Evolutionary conservation across 441 rosid genomes (phyloP), one percentile per base, ranked within the genome.

Genomic region (Populus hybrid): DNA sequence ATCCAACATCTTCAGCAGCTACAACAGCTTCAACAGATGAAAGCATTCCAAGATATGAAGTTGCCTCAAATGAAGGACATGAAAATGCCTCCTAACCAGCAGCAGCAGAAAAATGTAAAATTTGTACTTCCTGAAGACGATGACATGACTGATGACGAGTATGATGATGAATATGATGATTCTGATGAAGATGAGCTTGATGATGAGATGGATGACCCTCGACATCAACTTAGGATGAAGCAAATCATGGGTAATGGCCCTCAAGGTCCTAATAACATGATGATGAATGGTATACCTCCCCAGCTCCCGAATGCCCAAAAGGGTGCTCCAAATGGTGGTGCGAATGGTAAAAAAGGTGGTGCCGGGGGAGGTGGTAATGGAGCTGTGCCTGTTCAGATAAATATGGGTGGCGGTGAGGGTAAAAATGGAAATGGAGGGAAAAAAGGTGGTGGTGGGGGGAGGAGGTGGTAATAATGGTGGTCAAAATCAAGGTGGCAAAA

Each of bases 21-120:
- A 67, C 91, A 91, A 66, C 94, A 89, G 67, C 84, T 88, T 8
- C 93, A 88, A 32, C 93, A 91, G 71, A 81, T 90, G 82, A 91
- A 89, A 79, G 87, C 84, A 14, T 71, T 91, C 0, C 92, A 89
- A 87, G 98, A 94, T 84, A 80, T 89, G 91, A 89, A 89, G 80
- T 79, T 90, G 46, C 86, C 90, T 4, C 90, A 88, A 42, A 84
- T 90, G 18, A 92, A 90, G 79, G 92, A 84, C 78, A 70, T 89
- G 66, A 91, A 88, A 74, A 77, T 88, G 82, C 82, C 67, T 42
- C 83, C 78, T 53, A 75, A 78, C 23, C 85, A 74, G 12, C 84
- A 74, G 38, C 87, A 85, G 73, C 93, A 84, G 78, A 93, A 92
- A 79, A 81, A 81, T 12, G 93, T 86, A 2, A 90, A 83, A 86